Conservation (phyloP, 805 yeast species). For the Debaryomyces castellii region DNA sequence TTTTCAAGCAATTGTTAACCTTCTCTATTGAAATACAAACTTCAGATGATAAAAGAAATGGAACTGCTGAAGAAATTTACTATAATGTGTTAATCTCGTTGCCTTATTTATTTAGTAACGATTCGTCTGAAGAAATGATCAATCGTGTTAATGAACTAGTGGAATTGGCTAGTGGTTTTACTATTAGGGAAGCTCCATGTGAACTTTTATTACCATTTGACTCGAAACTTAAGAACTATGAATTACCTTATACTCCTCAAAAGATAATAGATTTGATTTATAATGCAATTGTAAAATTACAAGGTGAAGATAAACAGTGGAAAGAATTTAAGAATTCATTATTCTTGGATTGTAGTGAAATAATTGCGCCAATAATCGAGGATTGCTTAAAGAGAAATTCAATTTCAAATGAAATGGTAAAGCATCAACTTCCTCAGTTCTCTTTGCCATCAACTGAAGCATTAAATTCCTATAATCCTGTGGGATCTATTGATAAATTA, state of each 20-base stretch:
- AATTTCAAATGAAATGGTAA: conserved; percentile 38
- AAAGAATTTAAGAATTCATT: conserved; percentile 28
- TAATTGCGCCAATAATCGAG: conserved; percentile 31
- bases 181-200: conserved; percentile 16
- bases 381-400: conserved; percentile 33
- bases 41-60: conserved; percentile 36
- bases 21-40: conserved; percentile 58
- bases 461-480: conserved; percentile 18
- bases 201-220: conserved; percentile 33
- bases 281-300: conserved; percentile 44
- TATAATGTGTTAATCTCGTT: conserved; percentile 59
- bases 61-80: conserved; percentile 67
- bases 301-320: conserved; percentile 41
- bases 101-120: conserved; percentile 61
- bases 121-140: conserved; percentile 24
- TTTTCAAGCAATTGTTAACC: conserved; percentile 54
- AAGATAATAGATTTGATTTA: conserved; percentile 49
- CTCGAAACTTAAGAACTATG: conserved; percentile 27
- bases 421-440: conserved; percentile 41
- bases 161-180: conserved; percentile 43
- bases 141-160: conserved; percentile 46
- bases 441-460: conserved; percentile 28
- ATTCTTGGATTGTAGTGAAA: conserved; percentile 32
- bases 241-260: conserved; percentile 51
- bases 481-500: conserved; percentile 52